These are phyloP conservation scores for Geoglossum glabrum DNA, from an alignment of 495 filamentous ascomycete species.

Conservation along the genomic window DNA sequence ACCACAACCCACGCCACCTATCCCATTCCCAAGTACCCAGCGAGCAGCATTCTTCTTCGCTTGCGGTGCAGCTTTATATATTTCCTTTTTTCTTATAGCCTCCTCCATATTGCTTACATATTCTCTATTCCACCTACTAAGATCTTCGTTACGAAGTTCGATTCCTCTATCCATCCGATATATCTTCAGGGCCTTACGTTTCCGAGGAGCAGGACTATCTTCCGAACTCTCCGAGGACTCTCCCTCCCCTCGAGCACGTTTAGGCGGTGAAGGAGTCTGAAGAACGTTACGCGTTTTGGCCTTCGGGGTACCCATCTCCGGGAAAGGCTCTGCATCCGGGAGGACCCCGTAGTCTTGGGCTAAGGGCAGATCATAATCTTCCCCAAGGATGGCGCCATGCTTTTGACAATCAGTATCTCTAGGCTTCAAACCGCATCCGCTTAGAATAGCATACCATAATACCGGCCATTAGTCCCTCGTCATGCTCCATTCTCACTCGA, in stretches of 20 bases:
- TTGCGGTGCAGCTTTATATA: conserved; percentile 19
- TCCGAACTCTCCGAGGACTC: background rate
- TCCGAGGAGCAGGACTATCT: background rate
- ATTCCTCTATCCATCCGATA: conserved; percentile 20
- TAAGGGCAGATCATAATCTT: conserved; percentile 13
- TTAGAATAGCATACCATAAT: conserved; percentile 11
- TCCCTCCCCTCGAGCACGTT: background rate
- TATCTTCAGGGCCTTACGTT: background rate
- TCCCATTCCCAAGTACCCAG: conserved; percentile 31
- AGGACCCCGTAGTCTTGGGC: conserved; percentile 16
- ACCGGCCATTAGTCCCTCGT: conserved; percentile 16
- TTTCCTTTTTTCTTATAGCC: conserved; percentile 23
- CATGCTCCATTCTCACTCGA: conserved; percentile 20
- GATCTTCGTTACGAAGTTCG: conserved; percentile 30
- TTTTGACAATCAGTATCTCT: conserved; percentile 13
- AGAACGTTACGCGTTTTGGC: background rate
- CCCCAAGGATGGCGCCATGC: conserved; percentile 21
- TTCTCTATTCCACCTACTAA: conserved; percentile 36
- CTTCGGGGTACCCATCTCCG: background rate
- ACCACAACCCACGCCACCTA: conserved; percentile 35
- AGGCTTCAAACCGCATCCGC: background rate
- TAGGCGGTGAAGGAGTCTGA: background rate
- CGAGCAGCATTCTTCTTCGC: conserved; percentile 36
- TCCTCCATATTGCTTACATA: conserved; percentile 35
- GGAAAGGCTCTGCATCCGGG: conserved; percentile 17